These are phyloP conservation scores for Pseudogymnoascus sp. DNA, from an alignment of 2,329 filamentous ascomycete species.

Conservation along the genomic window DNA sequence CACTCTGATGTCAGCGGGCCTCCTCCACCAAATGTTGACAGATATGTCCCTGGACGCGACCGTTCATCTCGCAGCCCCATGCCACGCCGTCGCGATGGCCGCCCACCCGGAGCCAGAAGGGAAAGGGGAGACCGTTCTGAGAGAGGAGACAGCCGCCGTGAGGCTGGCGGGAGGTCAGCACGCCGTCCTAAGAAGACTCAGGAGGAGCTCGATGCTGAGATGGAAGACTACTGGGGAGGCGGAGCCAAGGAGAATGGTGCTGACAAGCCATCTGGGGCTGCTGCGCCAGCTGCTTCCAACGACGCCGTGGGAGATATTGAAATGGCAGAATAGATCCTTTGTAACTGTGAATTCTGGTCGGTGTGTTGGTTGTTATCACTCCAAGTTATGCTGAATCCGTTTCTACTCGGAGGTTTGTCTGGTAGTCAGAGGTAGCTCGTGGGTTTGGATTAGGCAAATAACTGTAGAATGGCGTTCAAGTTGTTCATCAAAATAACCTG, in stretches of 20 bases:
- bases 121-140: constrained; percentile 31
- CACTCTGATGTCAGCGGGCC: constrained; percentile 31
- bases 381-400: neutral
- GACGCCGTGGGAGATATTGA: constrained; percentile 53
- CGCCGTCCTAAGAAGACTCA: constrained; percentile 75
- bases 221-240: constrained; percentile 84
- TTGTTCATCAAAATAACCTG: neutral
- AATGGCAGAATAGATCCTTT: constrained; percentile 40
- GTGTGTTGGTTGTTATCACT: neutral
- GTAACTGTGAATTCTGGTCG: neutral
- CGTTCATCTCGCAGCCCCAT: constrained; percentile 52
- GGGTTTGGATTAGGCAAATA: neutral
- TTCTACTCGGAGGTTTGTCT: neutral
- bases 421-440: neutral
- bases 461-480: neutral
- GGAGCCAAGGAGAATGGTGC: constrained; percentile 32
- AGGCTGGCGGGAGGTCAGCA: constrained; percentile 40
- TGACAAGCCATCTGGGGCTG: constrained; percentile 23
- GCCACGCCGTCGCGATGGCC: constrained; percentile 46
- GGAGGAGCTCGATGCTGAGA: constrained; percentile 90
- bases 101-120: constrained; percentile 42
- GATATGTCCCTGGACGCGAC: constrained; percentile 32
- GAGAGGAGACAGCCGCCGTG: constrained; percentile 38
- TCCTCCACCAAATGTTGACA: constrained; percentile 30
- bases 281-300: constrained; percentile 30